Conservation (phyloP, 2,329 filamentous ascomycete genomes). For the Verticillium tricorpus region DNA sequence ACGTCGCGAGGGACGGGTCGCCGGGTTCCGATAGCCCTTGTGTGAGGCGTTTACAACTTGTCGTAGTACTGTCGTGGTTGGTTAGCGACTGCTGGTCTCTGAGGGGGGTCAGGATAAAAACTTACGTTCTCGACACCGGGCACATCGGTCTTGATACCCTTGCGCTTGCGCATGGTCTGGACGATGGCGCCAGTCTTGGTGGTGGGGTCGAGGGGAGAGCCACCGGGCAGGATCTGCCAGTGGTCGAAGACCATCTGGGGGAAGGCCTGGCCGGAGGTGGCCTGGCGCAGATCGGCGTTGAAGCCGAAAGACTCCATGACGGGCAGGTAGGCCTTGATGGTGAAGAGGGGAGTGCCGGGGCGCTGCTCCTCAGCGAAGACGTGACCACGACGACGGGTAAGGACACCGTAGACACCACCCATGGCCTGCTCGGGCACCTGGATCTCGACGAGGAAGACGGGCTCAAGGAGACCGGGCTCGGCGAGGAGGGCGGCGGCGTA, state of each 20-base stretch:
- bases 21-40: constrained; percentile 40
- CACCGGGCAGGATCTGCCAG: constrained; percentile 95
- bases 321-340: constrained; percentile 94
- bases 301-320: constrained; percentile 99
- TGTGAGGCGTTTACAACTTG: constrained; percentile 75
- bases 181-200: constrained; percentile 82
- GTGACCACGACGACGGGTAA: constrained; percentile 96
- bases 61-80: constrained; percentile 76
- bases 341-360: constrained; percentile 98
- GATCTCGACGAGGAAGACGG: constrained; percentile 98
- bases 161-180: constrained; percentile 91
- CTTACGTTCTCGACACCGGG: constrained; percentile 94
- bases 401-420: constrained; percentile 99
- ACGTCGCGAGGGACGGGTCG: constrained; percentile 37
- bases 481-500: constrained; percentile 91
- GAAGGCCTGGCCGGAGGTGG: constrained; percentile 97
- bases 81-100: constrained; percentile 29
- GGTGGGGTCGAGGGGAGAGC: constrained; percentile 79
- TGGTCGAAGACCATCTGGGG: constrained; percentile 98
- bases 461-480: constrained; percentile 87
- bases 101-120: constrained; percentile 21
- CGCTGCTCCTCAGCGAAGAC: constrained; percentile 98
- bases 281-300: constrained; percentile 91
- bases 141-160: constrained; percentile 97
- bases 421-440: constrained; percentile 97